Conservation (phyloP, 805 yeast genomes). For the Teunomyces kruisii region DNA sequence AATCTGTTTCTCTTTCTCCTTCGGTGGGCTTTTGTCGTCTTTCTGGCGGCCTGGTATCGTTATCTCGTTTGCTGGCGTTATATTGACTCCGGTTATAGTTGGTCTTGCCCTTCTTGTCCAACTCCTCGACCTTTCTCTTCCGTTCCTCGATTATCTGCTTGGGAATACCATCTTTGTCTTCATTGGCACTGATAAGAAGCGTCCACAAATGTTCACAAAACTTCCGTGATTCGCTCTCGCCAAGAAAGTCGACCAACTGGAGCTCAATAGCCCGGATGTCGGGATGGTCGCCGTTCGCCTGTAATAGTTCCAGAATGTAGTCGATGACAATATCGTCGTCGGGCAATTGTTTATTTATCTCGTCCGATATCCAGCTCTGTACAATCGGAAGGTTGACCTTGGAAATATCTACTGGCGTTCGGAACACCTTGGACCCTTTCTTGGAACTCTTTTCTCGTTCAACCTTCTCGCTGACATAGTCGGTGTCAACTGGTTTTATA, state of each 20-base stretch:
- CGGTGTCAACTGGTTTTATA: slow-evolving; percentile 16
- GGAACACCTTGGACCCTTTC: slow-evolving; percentile 37
- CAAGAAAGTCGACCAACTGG: slow-evolving; percentile 48
- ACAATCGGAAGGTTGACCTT: slow-evolving; percentile 42
- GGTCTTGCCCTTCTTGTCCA: slow-evolving; percentile 12
- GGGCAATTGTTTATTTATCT: slow-evolving; percentile 38
- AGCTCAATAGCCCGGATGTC: slow-evolving; percentile 40
- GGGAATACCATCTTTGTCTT: slow-evolving; percentile 48
- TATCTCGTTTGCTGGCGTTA: slow-evolving; percentile 7
- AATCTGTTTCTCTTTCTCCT: neutral
- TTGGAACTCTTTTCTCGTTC: slow-evolving; percentile 2
- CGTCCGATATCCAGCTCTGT: slow-evolving; percentile 37
- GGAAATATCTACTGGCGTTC: slow-evolving; percentile 30
- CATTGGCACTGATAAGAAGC: slow-evolving; percentile 43
- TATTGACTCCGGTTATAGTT: slow-evolving; percentile 28
- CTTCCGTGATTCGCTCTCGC: slow-evolving; percentile 34
- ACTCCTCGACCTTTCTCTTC: slow-evolving; percentile 7
- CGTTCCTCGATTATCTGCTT: slow-evolving; percentile 23
- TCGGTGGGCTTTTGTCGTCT: slow-evolving; percentile 5
- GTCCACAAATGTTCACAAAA: slow-evolving; percentile 48
- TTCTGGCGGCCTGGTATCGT: no score
- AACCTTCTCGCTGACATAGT: slow-evolving; percentile 3
- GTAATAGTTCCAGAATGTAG: slow-evolving; percentile 44
- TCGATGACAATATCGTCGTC: slow-evolving; percentile 53
- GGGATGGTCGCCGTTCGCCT: slow-evolving; percentile 28